Evolutionary conservation across 2,329 filamentous ascomycete genomes (phyloP).

Genomic region (Phialophora verrucosa): DNA sequence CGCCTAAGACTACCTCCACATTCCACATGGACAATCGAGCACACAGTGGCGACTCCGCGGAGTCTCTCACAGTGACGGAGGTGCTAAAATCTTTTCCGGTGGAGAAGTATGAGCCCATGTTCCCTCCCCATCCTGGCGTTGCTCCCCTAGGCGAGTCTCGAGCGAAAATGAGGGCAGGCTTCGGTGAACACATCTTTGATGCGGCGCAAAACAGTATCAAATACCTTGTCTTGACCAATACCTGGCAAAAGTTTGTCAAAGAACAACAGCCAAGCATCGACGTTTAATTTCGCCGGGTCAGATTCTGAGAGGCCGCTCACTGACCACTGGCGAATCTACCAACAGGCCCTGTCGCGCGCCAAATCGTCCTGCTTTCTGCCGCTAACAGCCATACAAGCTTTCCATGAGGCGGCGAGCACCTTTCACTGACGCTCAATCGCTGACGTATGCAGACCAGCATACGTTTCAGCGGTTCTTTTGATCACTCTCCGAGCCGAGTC

Average conservation of each 20-base stretch:
- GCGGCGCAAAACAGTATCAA: slow-evolving; percentile 61
- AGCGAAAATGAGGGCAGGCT: slow-evolving; percentile 40
- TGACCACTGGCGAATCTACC: neutral
- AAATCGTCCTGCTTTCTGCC: neutral
- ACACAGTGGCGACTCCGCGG: neutral
- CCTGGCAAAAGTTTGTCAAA: slow-evolving; percentile 65
- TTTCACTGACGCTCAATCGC: neutral
- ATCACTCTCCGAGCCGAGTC: neutral
- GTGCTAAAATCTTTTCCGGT: neutral
- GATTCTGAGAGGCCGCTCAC: neutral
- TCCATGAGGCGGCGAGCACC: too few relatives aligned
- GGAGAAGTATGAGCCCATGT: slow-evolving; percentile 17
- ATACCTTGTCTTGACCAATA: slow-evolving; percentile 67
- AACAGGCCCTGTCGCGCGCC: neutral
- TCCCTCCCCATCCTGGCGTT: slow-evolving; percentile 33
- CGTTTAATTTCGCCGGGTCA: neutral
- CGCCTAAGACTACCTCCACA: neutral
- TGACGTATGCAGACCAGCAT: neutral
- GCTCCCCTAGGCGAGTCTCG: slow-evolving; percentile 39
- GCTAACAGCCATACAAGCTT: too few relatives aligned
- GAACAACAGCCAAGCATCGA: slow-evolving; percentile 5
- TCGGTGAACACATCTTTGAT: slow-evolving; percentile 61
- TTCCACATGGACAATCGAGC: slow-evolving; percentile 2
- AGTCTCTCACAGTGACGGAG: neutral
- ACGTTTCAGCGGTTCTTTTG: neutral